phyloP scores from a whole-genome alignment of 345 rosid genomes.

The Rhizophora mangle region DNA sequence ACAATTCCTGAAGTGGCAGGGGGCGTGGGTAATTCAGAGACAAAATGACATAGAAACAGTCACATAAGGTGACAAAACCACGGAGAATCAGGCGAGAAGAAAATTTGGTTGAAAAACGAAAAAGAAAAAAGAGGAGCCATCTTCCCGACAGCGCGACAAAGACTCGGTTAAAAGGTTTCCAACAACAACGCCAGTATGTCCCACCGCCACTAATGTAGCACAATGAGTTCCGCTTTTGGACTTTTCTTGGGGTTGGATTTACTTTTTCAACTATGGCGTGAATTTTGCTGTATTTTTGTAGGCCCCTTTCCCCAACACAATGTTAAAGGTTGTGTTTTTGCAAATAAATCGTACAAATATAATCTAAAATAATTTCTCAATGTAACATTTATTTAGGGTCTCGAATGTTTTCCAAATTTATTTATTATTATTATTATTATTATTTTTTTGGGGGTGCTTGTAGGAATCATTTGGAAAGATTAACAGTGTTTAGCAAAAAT shows the following conservation, averaged over 20 bases:
- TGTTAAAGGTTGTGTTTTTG: constrained; percentile 5
- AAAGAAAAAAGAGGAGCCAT: constrained; percentile 15
- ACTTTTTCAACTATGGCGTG: constrained; percentile 66
- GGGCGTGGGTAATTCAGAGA: constrained; percentile 9
- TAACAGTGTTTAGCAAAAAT: too few species aligned
- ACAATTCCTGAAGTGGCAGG: constrained; percentile 18
- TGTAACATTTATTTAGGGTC: too few species aligned
- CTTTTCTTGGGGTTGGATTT: constrained; percentile 36
- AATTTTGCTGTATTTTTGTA: constrained; percentile 34
- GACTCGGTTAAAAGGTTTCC: constrained; percentile 35
- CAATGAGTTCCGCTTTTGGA: constrained; percentile 58
- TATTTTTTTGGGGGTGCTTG: too few species aligned
- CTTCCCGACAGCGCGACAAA: constrained; percentile 54
- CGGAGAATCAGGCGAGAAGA: constrained; percentile 58
- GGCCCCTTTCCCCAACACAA: constrained; percentile 28
- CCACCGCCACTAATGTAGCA: constrained; percentile 60
- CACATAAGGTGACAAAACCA: constrained; percentile 50
- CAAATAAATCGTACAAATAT: too few species aligned
- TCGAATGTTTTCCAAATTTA: too few species aligned
- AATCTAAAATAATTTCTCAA: too few species aligned
- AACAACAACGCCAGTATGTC: constrained; percentile 54
- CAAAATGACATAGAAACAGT: constrained; percentile 24
- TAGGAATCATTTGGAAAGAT: too few species aligned
- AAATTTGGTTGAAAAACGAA: constrained; percentile 15
- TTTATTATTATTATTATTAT: too few species aligned